These are phyloP conservation scores for Turnera subulata DNA, from an alignment of 345 rosid genomes.

Conservation along the genomic window DNA sequence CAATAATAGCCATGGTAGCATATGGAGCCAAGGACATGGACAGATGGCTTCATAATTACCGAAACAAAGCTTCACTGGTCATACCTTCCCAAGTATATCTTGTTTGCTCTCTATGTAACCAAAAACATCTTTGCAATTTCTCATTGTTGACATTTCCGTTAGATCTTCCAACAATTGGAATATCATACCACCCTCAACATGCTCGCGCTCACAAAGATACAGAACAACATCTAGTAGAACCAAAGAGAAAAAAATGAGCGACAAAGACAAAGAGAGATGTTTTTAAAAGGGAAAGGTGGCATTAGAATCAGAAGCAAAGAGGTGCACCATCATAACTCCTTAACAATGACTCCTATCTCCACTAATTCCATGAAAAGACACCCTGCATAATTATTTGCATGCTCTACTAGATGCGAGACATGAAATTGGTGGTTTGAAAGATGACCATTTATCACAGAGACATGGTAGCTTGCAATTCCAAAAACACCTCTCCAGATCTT, in stretches of 20 bases:
- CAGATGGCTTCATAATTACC: not conserved
- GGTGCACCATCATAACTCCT: not conserved
- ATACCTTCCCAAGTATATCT: constrained; percentile 87
- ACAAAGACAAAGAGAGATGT: not conserved
- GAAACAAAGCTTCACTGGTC: not conserved
- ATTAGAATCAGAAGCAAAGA: not conserved
- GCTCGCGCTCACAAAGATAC: constrained; percentile 94
- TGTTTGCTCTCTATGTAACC: constrained; percentile 94
- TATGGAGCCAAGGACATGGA: not conserved
- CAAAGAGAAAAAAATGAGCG: not conserved
- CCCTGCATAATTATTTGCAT: not conserved
- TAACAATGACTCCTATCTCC: not conserved
- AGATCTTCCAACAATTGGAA: constrained; percentile 94
- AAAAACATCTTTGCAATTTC: constrained; percentile 87
- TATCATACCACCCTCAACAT: constrained; percentile 98
- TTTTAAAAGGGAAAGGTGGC: not conserved
- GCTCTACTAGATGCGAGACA: too few relatives aligned
- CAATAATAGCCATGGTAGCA: constrained; percentile 6
- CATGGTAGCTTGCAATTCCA: too few relatives aligned
- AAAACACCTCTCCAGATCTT: too few relatives aligned
- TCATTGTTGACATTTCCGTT: constrained; percentile 98
- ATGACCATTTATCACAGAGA: too few relatives aligned
- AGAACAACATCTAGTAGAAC: constrained; percentile 66
- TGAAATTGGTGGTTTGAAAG: too few relatives aligned
- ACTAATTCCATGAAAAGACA: not conserved